Evolutionary conservation across 495 filamentous ascomycete species (phyloP).

Genomic region (Penicillium dipodomyicola): DNA sequence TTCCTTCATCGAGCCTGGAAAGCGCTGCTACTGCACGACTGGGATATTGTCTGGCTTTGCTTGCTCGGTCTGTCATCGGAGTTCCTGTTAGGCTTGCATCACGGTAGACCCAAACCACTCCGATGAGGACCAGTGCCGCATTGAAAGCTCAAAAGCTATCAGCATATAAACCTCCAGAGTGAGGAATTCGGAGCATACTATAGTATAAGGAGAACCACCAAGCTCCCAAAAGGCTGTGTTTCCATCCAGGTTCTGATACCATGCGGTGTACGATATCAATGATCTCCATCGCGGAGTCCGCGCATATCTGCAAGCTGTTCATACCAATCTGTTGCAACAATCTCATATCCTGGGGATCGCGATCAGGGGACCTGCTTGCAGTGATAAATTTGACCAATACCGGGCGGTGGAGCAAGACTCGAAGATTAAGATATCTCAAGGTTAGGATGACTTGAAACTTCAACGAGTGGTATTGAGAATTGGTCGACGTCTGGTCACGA

Average conservation of each 20-base stretch:
- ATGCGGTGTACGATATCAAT: constrained; percentile 36
- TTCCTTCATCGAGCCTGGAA: constrained; percentile 36
- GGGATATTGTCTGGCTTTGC: constrained; percentile 20
- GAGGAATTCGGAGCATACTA: constrained; percentile 22
- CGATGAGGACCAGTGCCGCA: constrained; percentile 37
- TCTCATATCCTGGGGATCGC: constrained; percentile 23
- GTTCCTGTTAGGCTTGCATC: constrained; percentile 14
- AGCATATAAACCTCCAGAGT: not conserved
- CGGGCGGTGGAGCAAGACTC: constrained; percentile 38
- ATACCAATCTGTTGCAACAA: constrained; percentile 34
- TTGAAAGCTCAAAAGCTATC: constrained; percentile 34
- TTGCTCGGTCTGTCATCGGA: constrained; percentile 14
- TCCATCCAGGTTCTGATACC: constrained; percentile 23
- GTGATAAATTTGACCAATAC: constrained; percentile 40
- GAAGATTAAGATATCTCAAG: constrained; percentile 38
- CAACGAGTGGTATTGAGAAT: constrained; percentile 12
- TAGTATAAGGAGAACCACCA: constrained; percentile 48
- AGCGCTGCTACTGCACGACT: constrained; percentile 35
- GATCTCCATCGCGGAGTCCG: constrained; percentile 37
- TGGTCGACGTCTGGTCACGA: not conserved
- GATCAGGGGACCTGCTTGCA: constrained; percentile 28
- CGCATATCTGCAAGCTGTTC: constrained; percentile 38
- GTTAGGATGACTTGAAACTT: constrained; percentile 36
- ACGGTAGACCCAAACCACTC: constrained; percentile 28
- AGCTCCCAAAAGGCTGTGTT: constrained; percentile 34